Conservation (phyloP, 768 basidiomycete species). For the Gelatoporia subvermispora region DNA sequence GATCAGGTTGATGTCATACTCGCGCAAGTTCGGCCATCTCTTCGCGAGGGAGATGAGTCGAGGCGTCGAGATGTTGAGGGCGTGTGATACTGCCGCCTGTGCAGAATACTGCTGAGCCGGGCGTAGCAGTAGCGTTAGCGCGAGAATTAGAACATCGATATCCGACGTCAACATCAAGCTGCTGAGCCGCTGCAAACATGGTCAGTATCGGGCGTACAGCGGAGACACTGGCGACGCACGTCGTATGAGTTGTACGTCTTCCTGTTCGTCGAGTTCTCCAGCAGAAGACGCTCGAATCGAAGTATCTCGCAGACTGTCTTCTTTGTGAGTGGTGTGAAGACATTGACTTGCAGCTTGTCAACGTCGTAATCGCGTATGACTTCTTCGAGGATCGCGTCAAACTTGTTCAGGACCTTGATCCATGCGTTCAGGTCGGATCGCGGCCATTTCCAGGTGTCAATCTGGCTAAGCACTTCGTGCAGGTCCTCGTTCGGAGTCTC, state of each 20-base stretch:
- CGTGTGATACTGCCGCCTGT: slow-evolving; percentile 78
- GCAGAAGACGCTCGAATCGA: slow-evolving; percentile 78
- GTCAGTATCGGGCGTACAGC: slow-evolving; percentile 3
- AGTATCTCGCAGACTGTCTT: slow-evolving; percentile 76
- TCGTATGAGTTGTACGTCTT: slow-evolving; percentile 97
- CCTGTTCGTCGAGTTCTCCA: slow-evolving; percentile 97
- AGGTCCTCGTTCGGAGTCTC: slow-evolving; percentile 70
- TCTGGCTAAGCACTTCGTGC: slow-evolving; percentile 55
- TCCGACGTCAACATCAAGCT: slow-evolving; percentile 85
- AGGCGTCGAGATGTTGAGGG: slow-evolving; percentile 74
- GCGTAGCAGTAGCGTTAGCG: slow-evolving; percentile 82
- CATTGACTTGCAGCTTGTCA: slow-evolving; percentile 75
- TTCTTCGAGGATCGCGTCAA: slow-evolving; percentile 84
- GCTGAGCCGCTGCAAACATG: slow-evolving; percentile 67
- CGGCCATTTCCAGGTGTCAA: slow-evolving; percentile 90
- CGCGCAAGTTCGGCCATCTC: slow-evolving; percentile 78
- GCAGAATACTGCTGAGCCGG: slow-evolving; percentile 94
- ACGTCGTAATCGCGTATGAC: slow-evolving; percentile 82
- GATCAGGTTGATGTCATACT: slow-evolving; percentile 71
- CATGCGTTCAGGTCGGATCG: slow-evolving; percentile 96
- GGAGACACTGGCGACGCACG: slow-evolving; percentile 46
- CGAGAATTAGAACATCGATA: slow-evolving; percentile 78
- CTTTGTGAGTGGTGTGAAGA: slow-evolving; percentile 74
- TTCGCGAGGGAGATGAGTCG: slow-evolving; percentile 81
- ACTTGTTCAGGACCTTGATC: slow-evolving; percentile 93